Evolutionary conservation across 2,329 filamentous ascomycete species (phyloP).

Genomic region (Leptographium procerum): DNA sequence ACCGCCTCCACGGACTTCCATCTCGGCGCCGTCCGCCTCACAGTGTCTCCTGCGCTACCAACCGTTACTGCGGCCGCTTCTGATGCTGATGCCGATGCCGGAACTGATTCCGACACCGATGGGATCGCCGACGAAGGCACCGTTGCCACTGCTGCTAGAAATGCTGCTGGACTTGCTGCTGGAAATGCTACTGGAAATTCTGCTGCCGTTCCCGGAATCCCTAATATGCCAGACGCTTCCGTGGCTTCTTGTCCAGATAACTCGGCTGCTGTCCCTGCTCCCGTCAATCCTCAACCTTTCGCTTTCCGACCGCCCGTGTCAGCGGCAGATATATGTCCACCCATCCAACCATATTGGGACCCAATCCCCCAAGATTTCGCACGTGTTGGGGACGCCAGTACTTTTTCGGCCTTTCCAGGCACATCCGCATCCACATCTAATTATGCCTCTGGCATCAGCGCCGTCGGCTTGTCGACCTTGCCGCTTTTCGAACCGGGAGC

Average conservation of each 20-base stretch:
- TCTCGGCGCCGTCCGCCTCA: background rate
- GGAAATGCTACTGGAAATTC: no score
- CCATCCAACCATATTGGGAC: background rate
- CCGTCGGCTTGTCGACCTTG: no score
- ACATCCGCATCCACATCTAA: no score
- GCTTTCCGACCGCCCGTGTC: background rate
- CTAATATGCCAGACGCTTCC: no score
- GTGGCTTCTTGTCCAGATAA: background rate
- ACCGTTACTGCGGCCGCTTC: background rate
- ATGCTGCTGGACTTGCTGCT: no score
- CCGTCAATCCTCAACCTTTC: background rate
- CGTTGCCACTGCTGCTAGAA: no score
- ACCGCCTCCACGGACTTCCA: background rate
- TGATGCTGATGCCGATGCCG: background rate
- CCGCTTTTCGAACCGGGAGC: no score
- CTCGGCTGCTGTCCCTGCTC: background rate
- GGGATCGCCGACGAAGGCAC: no score
- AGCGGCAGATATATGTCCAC: no score
- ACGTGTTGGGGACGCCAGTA: no score
- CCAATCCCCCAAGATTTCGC: background rate
- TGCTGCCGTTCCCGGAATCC: no score
- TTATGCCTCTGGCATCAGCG: no score
- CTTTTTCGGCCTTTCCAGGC: background rate
- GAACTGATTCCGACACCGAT: background rate
- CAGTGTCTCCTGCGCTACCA: background rate